Base-by-base conservation (phyloP, 2,329 filamentous ascomycete species). In the Pestalotiopsis sp. region DNA sequence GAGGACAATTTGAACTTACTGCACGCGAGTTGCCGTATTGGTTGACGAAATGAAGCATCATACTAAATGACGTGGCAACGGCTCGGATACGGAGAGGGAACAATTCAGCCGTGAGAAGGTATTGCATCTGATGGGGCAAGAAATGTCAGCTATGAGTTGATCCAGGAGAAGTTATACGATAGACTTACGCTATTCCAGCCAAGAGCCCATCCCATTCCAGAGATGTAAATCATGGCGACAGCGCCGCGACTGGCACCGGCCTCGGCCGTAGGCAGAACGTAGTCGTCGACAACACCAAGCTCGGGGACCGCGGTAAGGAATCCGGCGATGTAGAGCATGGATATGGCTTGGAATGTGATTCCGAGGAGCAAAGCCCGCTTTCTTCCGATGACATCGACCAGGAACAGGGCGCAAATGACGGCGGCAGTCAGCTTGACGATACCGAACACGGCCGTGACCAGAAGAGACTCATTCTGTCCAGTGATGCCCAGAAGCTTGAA, bases 11-110 rank as follows among this genome's bases (percentile, higher is more conserved):
- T n/a, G 3, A 52, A 52, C 45, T 23, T 52, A 52, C 90, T 0
- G 92, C 91, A 45, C 92, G 90, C 1, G 89, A 86, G 81, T 93
- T 94, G 31, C 92, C 92, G 76, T 93, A 94, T 79, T 94, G 91
- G 79, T 93, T 93, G 69, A 87, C 90, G 76, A 94, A 94, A 79
- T 95, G 92, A 69, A 94, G 86, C 0, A 89, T 92, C 92, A 94
- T 94, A 61, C 91, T 89, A 76, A 92, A 85, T 0, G 89, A 92
- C 0, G 91, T 92, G 23, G 90, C 89, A 11, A 94, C 80, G 4
- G 92, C 91, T 67, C 92, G 88, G 64, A 95, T 89, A 3, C 92
- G 87, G 11, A 94, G 85, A 0, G 92, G 92, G 82, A 93, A 95
- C 70, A 95, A 85, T 76, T 95, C 92, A 1, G 91, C 91, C 14